Evolutionary conservation across 768 basidiomycete genomes (phyloP).

Genomic region (Dentipellis fragilis): DNA sequence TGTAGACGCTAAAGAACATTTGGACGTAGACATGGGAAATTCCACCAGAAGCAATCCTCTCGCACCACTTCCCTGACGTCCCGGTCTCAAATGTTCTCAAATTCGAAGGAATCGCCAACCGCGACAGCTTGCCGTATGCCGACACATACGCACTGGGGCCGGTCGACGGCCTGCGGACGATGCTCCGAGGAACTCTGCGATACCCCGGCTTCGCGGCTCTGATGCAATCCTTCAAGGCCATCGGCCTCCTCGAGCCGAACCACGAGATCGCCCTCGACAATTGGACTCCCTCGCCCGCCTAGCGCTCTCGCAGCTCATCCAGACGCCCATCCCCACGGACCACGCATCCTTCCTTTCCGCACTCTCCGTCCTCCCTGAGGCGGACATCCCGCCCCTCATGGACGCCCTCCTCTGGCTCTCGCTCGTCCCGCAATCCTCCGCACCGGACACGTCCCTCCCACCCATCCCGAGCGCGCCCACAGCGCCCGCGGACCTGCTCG

Average conservation of each 20-base stretch:
- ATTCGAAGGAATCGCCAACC: constrained; percentile 81
- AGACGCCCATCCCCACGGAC: constrained; percentile 21
- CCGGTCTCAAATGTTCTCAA: constrained; percentile 51
- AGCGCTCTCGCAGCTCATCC: constrained; percentile 22
- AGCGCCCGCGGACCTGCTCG: constrained; percentile 66
- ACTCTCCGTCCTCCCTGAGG: constrained; percentile 17
- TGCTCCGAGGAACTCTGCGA: constrained; percentile 80
- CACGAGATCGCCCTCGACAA: constrained; percentile 25
- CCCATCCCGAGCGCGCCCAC: constrained; percentile 31
- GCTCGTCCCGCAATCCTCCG: constrained; percentile 13
- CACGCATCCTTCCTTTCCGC: constrained; percentile 24
- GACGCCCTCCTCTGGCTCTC: constrained; percentile 45
- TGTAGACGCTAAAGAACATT: neutral
- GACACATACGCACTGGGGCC: constrained; percentile 48
- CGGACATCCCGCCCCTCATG: constrained; percentile 20
- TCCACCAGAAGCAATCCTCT: constrained; percentile 43
- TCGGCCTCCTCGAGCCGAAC: constrained; percentile 55
- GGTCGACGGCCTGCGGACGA: constrained; percentile 37
- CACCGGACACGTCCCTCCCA: constrained; percentile 22
- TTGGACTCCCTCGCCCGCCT: constrained; percentile 30
- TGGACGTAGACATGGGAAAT: constrained; percentile 35
- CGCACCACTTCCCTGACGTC: constrained; percentile 51
- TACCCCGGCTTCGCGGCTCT: constrained; percentile 77
- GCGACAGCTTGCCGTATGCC: constrained; percentile 68
- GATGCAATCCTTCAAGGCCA: constrained; percentile 58